These are phyloP conservation scores for Mycotypha africana DNA, from an alignment of 371 early-diverging fungal genomes.

Conservation along the genomic window DNA sequence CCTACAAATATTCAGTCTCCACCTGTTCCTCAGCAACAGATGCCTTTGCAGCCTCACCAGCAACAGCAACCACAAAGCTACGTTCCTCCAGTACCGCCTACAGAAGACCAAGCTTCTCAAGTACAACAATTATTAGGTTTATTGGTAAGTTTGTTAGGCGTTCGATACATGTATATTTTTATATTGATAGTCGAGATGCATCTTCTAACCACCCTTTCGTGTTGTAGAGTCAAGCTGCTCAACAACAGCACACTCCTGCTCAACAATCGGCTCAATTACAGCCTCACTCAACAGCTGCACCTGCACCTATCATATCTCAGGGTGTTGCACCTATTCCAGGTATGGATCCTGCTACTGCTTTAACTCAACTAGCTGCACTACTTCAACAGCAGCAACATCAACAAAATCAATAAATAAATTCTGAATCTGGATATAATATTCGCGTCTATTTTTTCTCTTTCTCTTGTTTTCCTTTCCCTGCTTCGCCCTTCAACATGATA, in stretches of 20 bases:
- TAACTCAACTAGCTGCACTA: constrained; percentile 15
- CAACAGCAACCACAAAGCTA: not conserved
- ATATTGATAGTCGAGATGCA: no score
- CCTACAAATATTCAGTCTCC: constrained; percentile 2
- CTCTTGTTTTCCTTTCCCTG: not conserved
- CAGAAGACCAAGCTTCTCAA: constrained; percentile 19
- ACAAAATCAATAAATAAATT: constrained; percentile 1
- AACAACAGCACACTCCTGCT: constrained; percentile 13
- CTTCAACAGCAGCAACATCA: constrained; percentile 18
- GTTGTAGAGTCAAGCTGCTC: constrained; percentile 18
- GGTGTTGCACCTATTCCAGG: constrained; percentile 20
- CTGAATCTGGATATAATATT: not conserved
- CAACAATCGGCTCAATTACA: constrained; percentile 4
- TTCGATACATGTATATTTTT: not conserved
- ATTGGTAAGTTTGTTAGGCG: constrained; percentile 11
- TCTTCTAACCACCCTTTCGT: no score
- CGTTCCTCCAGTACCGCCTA: constrained; percentile 11
- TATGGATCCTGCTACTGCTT: constrained; percentile 25
- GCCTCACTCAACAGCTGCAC: not conserved
- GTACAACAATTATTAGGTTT: constrained; percentile 21
- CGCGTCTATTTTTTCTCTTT: not conserved
- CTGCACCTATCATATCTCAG: not conserved
- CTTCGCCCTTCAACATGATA: no score
- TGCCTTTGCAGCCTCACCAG: constrained; percentile 3
- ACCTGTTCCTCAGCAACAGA: constrained; percentile 3